phyloP scores from a whole-genome alignment of 495 filamentous ascomycete genomes.

The Daldinia vernicosa region DNA sequence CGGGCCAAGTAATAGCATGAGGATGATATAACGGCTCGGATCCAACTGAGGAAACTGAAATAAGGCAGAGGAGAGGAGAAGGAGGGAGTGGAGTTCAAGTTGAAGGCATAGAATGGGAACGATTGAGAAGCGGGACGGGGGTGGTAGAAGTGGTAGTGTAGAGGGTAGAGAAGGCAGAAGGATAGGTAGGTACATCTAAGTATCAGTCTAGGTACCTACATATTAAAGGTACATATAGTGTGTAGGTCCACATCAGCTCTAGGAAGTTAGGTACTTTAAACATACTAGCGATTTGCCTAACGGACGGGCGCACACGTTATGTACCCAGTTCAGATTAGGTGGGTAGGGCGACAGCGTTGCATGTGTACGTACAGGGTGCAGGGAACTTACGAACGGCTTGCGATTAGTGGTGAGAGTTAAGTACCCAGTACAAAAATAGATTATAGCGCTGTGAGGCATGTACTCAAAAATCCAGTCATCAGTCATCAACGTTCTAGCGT shows the following conservation, averaged over 20 bases:
- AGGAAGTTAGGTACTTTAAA: conserved; percentile 21
- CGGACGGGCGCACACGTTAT: conserved; percentile 33
- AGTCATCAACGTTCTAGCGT: conserved; percentile 19
- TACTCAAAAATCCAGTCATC: conserved; percentile 29
- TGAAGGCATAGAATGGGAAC: conserved; percentile 42
- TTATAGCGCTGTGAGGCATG: conserved; percentile 2
- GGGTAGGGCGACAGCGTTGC: conserved; percentile 11
- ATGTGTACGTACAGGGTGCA: conserved; percentile 2
- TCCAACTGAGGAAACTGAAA: conserved; percentile 26
- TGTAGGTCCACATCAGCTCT: too few species aligned
- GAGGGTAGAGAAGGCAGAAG: conserved; percentile 2
- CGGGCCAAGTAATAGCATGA: conserved; percentile 35
- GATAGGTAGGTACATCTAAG: conserved; percentile 6
- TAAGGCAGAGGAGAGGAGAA: conserved; percentile 16
- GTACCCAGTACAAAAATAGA: conserved; percentile 31
- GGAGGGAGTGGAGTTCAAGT: conserved; percentile 30
- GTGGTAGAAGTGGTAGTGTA: conserved; percentile 15
- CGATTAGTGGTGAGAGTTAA: not conserved
- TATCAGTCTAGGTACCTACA: not conserved
- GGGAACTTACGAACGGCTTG: conserved; percentile 15
- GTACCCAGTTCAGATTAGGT: conserved; percentile 23
- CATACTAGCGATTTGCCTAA: conserved; percentile 33
- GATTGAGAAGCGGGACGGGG: conserved; percentile 44
- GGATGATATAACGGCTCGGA: conserved; percentile 35
- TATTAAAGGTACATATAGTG: too few species aligned